These are phyloP conservation scores for Calonectria pauciramosa DNA, from an alignment of 2,329 filamentous ascomycete genomes.

Conservation along the genomic window DNA sequence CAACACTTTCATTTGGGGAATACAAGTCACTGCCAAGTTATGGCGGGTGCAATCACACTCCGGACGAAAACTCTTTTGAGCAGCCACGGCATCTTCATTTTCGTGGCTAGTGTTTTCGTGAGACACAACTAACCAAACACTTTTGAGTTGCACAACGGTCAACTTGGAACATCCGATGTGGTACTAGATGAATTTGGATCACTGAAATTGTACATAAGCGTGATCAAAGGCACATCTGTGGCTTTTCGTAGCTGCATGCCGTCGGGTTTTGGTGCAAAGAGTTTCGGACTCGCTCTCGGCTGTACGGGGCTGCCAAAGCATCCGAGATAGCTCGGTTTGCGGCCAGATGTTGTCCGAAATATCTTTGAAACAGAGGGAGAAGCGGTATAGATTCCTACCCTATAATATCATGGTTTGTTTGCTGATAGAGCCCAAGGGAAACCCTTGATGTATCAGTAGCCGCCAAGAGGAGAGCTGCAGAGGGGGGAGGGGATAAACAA, in stretches of 20 bases:
- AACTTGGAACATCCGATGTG: slow-evolving; percentile 17
- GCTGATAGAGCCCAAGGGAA: background rate
- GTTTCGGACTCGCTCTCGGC: background rate
- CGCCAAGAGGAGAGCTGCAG: background rate
- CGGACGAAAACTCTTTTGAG: slow-evolving; percentile 1
- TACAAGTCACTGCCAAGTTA: slow-evolving; percentile 16
- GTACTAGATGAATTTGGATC: background rate
- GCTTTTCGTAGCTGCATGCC: background rate
- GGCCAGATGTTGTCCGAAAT: background rate
- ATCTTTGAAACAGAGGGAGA: background rate
- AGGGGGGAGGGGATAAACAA: background rate
- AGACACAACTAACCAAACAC: slow-evolving; percentile 30
- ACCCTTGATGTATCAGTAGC: background rate
- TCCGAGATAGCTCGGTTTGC: background rate
- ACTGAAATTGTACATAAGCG: too few relatives aligned
- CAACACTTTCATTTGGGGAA: background rate
- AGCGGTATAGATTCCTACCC: background rate
- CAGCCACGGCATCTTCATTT: background rate
- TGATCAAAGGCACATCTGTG: background rate
- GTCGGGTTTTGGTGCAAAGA: background rate
- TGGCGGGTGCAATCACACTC: slow-evolving; percentile 8
- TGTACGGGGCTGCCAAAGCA: background rate
- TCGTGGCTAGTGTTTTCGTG: background rate
- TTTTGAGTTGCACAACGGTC: slow-evolving; percentile 26
- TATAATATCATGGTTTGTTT: background rate